Base-by-base conservation (phyloP, 2,329 filamentous ascomycete genomes). In the Arthrobotrys megalospora region DNA sequence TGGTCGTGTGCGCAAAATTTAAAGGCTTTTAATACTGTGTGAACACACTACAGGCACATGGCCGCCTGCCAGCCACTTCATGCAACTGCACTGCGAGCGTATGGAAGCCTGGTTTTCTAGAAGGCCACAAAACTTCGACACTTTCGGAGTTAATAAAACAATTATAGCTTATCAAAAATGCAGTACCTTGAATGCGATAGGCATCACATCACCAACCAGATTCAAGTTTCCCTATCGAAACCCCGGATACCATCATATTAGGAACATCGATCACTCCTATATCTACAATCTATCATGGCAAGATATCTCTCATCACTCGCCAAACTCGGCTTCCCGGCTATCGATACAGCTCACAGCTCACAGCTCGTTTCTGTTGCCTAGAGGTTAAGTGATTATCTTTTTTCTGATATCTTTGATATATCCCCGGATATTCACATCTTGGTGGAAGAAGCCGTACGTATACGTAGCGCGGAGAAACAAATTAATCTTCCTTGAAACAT, bases 361-460 rank as follows among this genome's bases (percentile, higher is more conserved):
- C 19, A 8, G 21, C 24, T 6, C 43, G 43, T 71, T 32, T 55
- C 55, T 71, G 67, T 24, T 71, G 67, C 67, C 67, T 71, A 71
- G 21, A 24, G 6, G 12, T n/a, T n/a, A n/a, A n/a, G n/a, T n/a
- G 3, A 24, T 50, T 11, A 48, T 38, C 43, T n/a, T 43, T 7
- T 50, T 52, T 67, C 21, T 55, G 48, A 67, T 55, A 55, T n/a
- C 34, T 43, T 36, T 28, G 24, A 48, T 16, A 6, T 8, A 32
- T 28, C 11, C 34, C 55, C 34, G 19, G 28, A 60, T 62, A 21
- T 62, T 43, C 43, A 14, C 38, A 52, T 24, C 11, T 34, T 11
- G 16, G 34, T 38, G 43, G 45, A 41, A 14, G 28, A 62, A 43
- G 28, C 32, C 43, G 21, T 28, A 28, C 24, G 5, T 28, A 28